Conservation (phyloP, 2,329 filamentous ascomycete species). For the Neurospora sp. region DNA sequence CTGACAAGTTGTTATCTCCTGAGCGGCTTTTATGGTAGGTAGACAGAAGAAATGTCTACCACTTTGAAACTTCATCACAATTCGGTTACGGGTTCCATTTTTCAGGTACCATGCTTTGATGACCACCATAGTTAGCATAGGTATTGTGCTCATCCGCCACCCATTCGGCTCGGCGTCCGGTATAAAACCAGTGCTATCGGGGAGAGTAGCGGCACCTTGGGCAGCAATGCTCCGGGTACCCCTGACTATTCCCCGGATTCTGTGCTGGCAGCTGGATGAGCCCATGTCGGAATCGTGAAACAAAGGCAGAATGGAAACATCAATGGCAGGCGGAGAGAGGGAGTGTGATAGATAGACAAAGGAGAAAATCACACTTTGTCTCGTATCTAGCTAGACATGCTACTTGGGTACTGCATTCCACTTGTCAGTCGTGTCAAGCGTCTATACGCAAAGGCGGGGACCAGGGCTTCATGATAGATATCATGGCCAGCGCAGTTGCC, state of each 20-base stretch:
- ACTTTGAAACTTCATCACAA: too few species aligned
- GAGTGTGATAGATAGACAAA: not conserved
- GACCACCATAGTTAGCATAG: too few species aligned
- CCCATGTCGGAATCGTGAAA: not conserved
- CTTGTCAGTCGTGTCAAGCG: not conserved
- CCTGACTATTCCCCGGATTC: slow-evolving; percentile 18
- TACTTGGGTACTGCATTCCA: not conserved
- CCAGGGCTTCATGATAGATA: not conserved
- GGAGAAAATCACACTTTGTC: not conserved
- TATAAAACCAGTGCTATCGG: slow-evolving; percentile 10
- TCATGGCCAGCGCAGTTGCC: not conserved
- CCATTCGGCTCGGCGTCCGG: not conserved
- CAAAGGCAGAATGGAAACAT: not conserved
- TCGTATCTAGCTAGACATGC: not conserved
- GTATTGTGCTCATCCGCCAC: too few species aligned
- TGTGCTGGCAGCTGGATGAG: not conserved
- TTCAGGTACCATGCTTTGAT: not conserved
- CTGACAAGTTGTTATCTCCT: not conserved
- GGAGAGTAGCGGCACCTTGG: slow-evolving; percentile 27
- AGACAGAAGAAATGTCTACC: not conserved
- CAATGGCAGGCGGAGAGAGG: not conserved
- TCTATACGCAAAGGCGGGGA: not conserved
- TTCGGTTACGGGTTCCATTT: too few species aligned
- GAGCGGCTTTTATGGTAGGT: not conserved
- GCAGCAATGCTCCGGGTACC: slow-evolving; percentile 31